phyloP scores from a whole-genome alignment of 2,329 filamentous ascomycete species.

The Alternaria ethzedia region DNA sequence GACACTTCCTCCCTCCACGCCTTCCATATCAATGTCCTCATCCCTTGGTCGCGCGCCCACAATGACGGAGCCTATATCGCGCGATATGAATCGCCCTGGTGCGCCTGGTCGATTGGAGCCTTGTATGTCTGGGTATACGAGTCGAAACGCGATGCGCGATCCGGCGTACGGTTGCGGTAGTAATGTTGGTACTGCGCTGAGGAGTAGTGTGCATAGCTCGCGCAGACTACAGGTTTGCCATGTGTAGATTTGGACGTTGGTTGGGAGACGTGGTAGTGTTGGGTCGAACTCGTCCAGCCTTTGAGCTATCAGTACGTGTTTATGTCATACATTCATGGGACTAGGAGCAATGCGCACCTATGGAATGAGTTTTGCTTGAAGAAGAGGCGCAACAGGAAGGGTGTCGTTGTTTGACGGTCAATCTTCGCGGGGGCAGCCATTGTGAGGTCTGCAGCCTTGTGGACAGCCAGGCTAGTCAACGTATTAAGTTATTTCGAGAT shows the following conservation, averaged over 20 bases:
- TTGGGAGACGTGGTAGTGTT: constrained; percentile 61
- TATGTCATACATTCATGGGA: neutral
- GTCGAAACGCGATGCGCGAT: constrained; percentile 83
- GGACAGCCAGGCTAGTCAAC: neutral
- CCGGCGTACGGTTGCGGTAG: constrained; percentile 78
- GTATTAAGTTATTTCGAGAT: neutral
- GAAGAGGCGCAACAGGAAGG: constrained; percentile 86
- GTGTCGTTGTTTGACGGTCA: constrained; percentile 74
- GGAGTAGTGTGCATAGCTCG: constrained; percentile 80
- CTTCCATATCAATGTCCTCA: constrained; percentile 23
- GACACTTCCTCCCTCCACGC: constrained; percentile 18
- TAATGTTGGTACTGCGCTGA: constrained; percentile 69
- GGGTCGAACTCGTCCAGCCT: constrained; percentile 73
- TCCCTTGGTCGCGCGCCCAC: constrained; percentile 58
- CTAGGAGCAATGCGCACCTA: constrained; percentile 54
- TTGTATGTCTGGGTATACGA: constrained; percentile 80
- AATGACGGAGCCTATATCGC: constrained; percentile 83
- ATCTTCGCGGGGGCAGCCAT: constrained; percentile 53
- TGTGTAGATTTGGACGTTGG: constrained; percentile 81
- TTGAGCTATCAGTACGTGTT: constrained; percentile 7
- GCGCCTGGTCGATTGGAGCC: constrained; percentile 50
- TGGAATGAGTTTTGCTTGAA: constrained; percentile 78
- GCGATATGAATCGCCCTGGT: constrained; percentile 71
- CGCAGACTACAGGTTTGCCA: constrained; percentile 81
- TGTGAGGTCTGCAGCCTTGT: constrained; percentile 10